A percentile compares a stretch with the other conserved stretches of the same genome.
These are phyloP conservation scores for Rutidosis leptorrhynchoides DNA, from an alignment of 129 eudicot genomes.

Conservation along the genomic window DNA sequence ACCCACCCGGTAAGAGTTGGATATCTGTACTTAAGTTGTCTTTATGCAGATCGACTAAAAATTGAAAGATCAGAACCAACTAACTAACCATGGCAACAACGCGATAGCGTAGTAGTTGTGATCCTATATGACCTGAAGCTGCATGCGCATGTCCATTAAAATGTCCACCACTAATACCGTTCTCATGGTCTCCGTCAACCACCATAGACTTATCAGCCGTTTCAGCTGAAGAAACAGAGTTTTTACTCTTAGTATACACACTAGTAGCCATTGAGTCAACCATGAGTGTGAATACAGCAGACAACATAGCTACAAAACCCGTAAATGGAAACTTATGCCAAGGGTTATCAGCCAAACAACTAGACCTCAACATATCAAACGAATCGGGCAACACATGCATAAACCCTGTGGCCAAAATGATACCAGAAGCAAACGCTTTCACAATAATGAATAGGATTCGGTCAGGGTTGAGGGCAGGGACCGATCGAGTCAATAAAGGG, in stretches of 20 bases:
- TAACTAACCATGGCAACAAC: constrained; percentile 59
- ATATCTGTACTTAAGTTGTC: no score
- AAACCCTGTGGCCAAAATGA: constrained; percentile 61
- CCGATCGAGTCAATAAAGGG: constrained; percentile 48
- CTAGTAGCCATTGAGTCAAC: constrained; percentile 68
- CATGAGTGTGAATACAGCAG: constrained; percentile 59
- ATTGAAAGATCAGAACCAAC: no score
- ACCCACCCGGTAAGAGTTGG: no score
- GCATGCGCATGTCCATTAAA: constrained; percentile 45
- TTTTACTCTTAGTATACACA: constrained; percentile 33
- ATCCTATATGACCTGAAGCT: constrained; percentile 26
- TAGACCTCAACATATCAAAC: constrained; percentile 51
- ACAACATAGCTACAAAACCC: no score
- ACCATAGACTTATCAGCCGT: constrained; percentile 19
- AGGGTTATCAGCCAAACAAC: constrained; percentile 38
- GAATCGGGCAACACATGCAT: constrained; percentile 73
- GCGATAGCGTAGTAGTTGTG: constrained; percentile 53
- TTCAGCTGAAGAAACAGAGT: constrained; percentile 17
- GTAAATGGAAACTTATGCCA: constrained; percentile 73
- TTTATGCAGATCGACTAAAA: no score
- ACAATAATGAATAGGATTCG: constrained; percentile 48
- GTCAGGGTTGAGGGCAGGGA: constrained; percentile 65
- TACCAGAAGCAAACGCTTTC: constrained; percentile 63
- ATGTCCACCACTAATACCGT: constrained; percentile 28
- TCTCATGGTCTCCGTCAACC: constrained; percentile 37